Evolutionary conservation across 345 rosid species (phyloP), one percentile per base, ranked within the genome.

Genomic region (Sapria himalayana): DNA sequence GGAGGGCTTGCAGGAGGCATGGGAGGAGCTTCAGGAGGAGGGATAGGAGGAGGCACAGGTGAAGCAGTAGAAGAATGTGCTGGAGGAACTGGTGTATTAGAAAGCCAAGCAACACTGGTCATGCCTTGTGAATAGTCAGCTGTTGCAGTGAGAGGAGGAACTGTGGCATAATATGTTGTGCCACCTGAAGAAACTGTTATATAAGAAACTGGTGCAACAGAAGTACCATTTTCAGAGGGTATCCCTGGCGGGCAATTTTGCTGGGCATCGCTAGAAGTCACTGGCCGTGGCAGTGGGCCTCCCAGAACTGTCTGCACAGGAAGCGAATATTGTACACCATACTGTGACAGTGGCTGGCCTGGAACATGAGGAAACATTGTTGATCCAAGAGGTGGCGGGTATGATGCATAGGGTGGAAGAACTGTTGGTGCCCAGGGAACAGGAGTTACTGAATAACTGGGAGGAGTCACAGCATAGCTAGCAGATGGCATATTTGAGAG

Each of bases 381-480:
- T 15, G 78, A 72, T 5, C 89, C 89, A 39, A 89, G 84, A 51
- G 93, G 81, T 3, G 53, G 60, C 23, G 60, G 60, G 62, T 84
- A 91, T n/a, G 68, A 53, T 43, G 78, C 65, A 67, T 78, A 80
- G 34, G 68, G 62, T n/a, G 79, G 65, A 25, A 93, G 81, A 50
- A 67, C 69, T 8, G 81, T 81, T n/a, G 84, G 74, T 37, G 81
- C 93, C 99, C 98, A 89, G 25, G 95, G 94, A 57, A 69, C 78
- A 3, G 82, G 82, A 41, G 45, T 19, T 37, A 51, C 63, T 5
- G 23, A 21, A 46, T 51, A 58, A 45, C 33, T 19, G 3, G 58
- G 19, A 41, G 50, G 59, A 56, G 70, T 52, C 4, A 69, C 64
- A 2, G 57, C 51, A 54, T 70, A 86, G 58, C 67, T 65, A 15